These are phyloP conservation scores for Hansenula sp. DNA, from an alignment of 1,139 yeast genomes.

Conservation along the genomic window DNA sequence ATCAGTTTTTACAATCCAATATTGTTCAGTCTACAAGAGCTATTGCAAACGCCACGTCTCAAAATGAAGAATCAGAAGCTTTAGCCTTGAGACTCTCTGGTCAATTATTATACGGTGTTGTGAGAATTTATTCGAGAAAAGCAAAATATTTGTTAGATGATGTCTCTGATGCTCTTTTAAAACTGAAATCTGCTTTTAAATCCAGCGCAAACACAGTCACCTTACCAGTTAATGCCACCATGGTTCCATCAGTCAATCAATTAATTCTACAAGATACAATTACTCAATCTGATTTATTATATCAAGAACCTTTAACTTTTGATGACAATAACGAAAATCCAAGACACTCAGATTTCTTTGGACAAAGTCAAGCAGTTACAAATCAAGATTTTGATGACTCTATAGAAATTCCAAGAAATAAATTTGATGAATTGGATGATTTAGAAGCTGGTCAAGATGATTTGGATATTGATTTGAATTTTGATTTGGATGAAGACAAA, in stretches of 20 bases:
- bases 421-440: slow-evolving; percentile 22
- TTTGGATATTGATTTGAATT: slow-evolving; percentile 30
- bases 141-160: slow-evolving; percentile 84
- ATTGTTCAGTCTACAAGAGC: slow-evolving; percentile 64
- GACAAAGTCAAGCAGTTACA: slow-evolving; percentile 11
- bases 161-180: slow-evolving; percentile 71
- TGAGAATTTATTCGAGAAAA: slow-evolving; percentile 80
- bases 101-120: slow-evolving; percentile 83
- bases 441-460: slow-evolving; percentile 19
- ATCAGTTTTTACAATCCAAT: slow-evolving; percentile 69
- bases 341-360: slow-evolving; percentile 8
- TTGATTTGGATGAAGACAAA: slow-evolving; percentile 25
- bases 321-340: slow-evolving; percentile 35
- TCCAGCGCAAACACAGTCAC: slow-evolving; percentile 36
- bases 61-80: slow-evolving; percentile 33
- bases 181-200: slow-evolving; percentile 69
- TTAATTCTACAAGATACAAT: slow-evolving; percentile 72
- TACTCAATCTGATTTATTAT: slow-evolving; percentile 69
- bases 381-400: slow-evolving; percentile 39
- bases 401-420: slow-evolving; percentile 54
- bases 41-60: slow-evolving; percentile 33
- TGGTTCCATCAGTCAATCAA: slow-evolving; percentile 49
- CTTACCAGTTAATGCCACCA: slow-evolving; percentile 45
- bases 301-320: slow-evolving; percentile 58
- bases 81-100: slow-evolving; percentile 84